phyloP scores from a whole-genome alignment of 805 yeast species.

The Dipodascopsis tothii region DNA sequence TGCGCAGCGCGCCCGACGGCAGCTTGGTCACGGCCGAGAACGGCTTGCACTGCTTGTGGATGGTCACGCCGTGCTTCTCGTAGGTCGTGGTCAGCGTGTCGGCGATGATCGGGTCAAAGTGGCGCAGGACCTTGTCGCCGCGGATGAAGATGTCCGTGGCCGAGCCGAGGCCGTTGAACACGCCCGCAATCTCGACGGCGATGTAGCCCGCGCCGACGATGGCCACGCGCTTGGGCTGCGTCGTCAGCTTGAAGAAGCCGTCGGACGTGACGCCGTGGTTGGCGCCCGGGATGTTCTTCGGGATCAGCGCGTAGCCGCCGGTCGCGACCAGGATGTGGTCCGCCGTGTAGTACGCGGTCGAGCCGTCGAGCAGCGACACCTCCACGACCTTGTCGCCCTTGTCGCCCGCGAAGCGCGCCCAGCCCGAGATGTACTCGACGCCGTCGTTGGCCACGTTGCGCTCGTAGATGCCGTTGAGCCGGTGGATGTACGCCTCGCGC shows the following conservation, averaged over 20 bases:
- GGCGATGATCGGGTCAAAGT: slow-evolving; percentile 77
- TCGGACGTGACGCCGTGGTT: slow-evolving; percentile 82
- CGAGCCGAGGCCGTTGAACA: slow-evolving; percentile 78
- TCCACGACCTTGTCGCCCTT: slow-evolving; percentile 52
- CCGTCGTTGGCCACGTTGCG: slow-evolving; percentile 80
- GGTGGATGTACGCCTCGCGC: slow-evolving; percentile 82
- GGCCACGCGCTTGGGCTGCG: slow-evolving; percentile 87
- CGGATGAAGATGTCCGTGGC: slow-evolving; percentile 84
- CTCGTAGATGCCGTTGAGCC: slow-evolving; percentile 90
- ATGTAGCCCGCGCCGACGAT: slow-evolving; percentile 97
- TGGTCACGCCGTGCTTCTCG: slow-evolving; percentile 68
- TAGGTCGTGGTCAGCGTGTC: slow-evolving; percentile 73
- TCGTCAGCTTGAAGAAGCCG: slow-evolving; percentile 74
- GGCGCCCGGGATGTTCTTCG: slow-evolving; percentile 65
- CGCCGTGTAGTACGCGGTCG: slow-evolving; percentile 57
- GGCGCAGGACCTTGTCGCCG: slow-evolving; percentile 82
- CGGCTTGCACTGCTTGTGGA: slow-evolving; percentile 55
- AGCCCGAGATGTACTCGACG: slow-evolving; percentile 80
- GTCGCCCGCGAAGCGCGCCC: slow-evolving; percentile 64
- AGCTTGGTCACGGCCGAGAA: slow-evolving; percentile 42
- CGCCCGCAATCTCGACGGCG: slow-evolving; percentile 92
- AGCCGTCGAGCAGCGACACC: slow-evolving; percentile 61
- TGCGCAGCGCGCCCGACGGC: slow-evolving; percentile 42
- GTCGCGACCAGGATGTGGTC: slow-evolving; percentile 83
- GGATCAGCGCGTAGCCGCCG: slow-evolving; percentile 79